Conservation (phyloP, 1,139 yeast species). For the Hyphopichia buzzinii region DNA sequence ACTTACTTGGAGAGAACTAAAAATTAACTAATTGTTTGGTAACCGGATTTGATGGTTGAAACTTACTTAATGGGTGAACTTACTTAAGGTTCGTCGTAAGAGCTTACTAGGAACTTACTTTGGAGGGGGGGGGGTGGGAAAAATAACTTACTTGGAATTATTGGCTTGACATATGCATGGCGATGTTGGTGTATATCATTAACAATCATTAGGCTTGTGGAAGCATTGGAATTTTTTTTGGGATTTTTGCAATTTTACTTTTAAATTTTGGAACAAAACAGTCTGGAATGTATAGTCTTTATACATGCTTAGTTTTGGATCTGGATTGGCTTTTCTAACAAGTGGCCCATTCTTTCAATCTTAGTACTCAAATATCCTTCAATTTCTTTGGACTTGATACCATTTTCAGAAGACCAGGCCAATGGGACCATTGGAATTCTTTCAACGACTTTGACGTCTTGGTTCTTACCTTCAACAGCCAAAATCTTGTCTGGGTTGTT, state of each 20-base stretch:
- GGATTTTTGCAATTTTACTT: neutral
- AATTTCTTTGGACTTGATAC: constrained; percentile 80
- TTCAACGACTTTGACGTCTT: constrained; percentile 69
- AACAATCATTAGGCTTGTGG: neutral
- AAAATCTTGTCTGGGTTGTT: constrained; percentile 95
- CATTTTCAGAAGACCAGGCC: constrained; percentile 72
- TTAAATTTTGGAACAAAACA: no score
- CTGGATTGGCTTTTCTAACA: constrained; percentile 60
- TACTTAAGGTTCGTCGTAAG: no score
- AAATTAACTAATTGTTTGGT: constrained; percentile 1
- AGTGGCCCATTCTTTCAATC: constrained; percentile 96
- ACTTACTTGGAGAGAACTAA: neutral
- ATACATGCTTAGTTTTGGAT: constrained; percentile 11
- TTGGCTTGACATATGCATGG: neutral
- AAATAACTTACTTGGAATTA: no score
- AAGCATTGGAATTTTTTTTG: neutral
- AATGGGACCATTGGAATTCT: constrained; percentile 96
- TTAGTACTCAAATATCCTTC: constrained; percentile 92
- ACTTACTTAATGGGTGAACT: no score
- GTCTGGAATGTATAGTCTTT: no score
- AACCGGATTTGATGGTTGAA: neutral
- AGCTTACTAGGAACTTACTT: no score
- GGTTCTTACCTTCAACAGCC: constrained; percentile 85
- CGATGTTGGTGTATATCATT: neutral
- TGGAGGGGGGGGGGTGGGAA: no score